Conservation (phyloP, 345 rosid genomes). For the Rhodamnia rubescens region DNA sequence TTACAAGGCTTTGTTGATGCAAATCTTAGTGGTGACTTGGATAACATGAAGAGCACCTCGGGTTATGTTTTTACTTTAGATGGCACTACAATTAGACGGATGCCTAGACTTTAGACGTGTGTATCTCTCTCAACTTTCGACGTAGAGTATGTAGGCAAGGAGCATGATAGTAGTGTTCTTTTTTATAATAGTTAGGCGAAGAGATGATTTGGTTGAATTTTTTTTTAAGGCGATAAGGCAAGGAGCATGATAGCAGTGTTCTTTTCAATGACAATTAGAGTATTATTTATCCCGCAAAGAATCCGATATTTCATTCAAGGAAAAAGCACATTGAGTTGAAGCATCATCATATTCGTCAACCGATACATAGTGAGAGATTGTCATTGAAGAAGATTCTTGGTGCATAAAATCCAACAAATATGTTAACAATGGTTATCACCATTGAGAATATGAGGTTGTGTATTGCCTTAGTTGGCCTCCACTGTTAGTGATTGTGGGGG, state of each 20-base stretch:
- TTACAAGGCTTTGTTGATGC: neutral
- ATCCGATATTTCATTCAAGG: neutral
- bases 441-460: neutral
- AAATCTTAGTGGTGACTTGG: neutral
- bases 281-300: neutral
- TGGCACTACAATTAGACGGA: neutral
- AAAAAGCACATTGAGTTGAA: neutral
- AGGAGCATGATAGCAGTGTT: neutral
- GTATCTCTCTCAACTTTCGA: neutral
- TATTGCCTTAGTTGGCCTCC: neutral
- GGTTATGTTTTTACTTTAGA: neutral
- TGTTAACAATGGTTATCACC: no score
- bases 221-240: rapidly evolving
- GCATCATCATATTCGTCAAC: neutral
- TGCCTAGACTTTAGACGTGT: no score
- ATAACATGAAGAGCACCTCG: neutral
- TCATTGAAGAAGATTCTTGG: neutral
- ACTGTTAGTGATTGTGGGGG: neutral
- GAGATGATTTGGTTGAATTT: neutral
- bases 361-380: neutral
- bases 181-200: no score
- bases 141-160: no score
- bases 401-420: no score
- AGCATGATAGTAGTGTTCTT: no score
- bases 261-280: neutral